A percentile compares a stretch with the other conserved stretches of the same genome.
Evolutionary conservation across 2,329 filamentous ascomycete species (phyloP).

Genomic region (Cadophora malorum): DNA sequence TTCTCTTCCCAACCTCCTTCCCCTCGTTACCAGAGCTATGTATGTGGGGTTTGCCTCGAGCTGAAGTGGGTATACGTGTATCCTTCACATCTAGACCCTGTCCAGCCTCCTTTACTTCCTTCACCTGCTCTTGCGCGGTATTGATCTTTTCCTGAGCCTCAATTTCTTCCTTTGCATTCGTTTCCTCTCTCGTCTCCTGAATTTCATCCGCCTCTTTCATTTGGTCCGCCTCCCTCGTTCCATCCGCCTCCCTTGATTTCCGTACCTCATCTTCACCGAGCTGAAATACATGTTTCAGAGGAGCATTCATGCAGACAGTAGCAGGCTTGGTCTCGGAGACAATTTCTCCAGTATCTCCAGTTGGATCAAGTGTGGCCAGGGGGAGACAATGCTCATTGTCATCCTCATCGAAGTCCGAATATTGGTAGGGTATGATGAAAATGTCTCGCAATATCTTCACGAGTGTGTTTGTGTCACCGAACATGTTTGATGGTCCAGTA

Average conservation of each 20-base stretch:
- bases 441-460: neutral
- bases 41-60: neutral
- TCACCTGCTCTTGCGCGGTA: too few relatives aligned
- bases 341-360: neutral
- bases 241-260: too few relatives aligned
- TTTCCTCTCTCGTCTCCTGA: too few relatives aligned
- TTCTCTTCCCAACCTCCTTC: neutral
- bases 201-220: too few relatives aligned
- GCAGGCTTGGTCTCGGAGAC: neutral
- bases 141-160: too few relatives aligned
- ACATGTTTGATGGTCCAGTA: too few relatives aligned
- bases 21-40: neutral
- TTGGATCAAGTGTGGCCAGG: neutral
- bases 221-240: too few relatives aligned
- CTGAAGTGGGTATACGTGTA: neutral
- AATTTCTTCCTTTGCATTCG: too few relatives aligned
- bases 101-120: neutral
- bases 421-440: neutral
- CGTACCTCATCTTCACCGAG: too few relatives aligned
- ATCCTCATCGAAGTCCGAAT: neutral
- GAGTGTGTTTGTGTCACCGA: neutral
- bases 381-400: neutral
- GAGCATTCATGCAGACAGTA: neutral
- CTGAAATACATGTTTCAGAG: too few relatives aligned
- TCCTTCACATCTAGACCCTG: neutral